A percentile compares a stretch with the other conserved stretches of the same genome.
These are phyloP conservation scores for Chytridium lagenaria DNA, from an alignment of 371 early-diverging fungal species.

Conservation along the genomic window DNA sequence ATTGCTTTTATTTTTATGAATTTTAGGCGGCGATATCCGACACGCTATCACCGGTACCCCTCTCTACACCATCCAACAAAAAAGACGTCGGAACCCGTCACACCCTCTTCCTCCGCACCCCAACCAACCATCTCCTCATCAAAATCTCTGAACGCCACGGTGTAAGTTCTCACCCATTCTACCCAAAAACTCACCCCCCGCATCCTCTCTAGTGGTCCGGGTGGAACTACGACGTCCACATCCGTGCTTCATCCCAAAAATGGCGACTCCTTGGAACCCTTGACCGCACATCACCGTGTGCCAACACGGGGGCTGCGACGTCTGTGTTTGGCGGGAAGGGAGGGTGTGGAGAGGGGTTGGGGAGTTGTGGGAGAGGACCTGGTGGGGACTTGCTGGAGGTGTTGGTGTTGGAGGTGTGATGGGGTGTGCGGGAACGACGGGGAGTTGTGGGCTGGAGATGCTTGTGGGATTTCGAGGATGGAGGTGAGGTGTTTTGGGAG, in stretches of 20 bases:
- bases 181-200: not conserved
- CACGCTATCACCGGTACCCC: not conserved
- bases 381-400: not conserved
- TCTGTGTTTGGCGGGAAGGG: not conserved
- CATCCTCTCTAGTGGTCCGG: conserved; percentile 3
- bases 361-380: not conserved
- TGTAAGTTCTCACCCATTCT: not conserved
- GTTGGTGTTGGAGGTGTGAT: not conserved
- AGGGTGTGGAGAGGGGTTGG: not conserved
- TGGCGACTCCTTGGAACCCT: not conserved
- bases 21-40: not conserved
- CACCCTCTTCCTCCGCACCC: not conserved
- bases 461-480: not conserved
- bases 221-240: conserved; percentile 6
- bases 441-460: not conserved
- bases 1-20: too few relatives aligned
- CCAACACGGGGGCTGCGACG: not conserved
- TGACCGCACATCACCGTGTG: not conserved
- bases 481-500: not conserved
- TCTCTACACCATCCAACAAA: not conserved
- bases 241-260: not conserved
- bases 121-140: not conserved
- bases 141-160: not conserved
- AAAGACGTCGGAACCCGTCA: not conserved
- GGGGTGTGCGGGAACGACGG: not conserved